Evolutionary conservation across 2,329 filamentous ascomycete genomes (phyloP).

Genomic region (Colletotrichum kahawae): DNA sequence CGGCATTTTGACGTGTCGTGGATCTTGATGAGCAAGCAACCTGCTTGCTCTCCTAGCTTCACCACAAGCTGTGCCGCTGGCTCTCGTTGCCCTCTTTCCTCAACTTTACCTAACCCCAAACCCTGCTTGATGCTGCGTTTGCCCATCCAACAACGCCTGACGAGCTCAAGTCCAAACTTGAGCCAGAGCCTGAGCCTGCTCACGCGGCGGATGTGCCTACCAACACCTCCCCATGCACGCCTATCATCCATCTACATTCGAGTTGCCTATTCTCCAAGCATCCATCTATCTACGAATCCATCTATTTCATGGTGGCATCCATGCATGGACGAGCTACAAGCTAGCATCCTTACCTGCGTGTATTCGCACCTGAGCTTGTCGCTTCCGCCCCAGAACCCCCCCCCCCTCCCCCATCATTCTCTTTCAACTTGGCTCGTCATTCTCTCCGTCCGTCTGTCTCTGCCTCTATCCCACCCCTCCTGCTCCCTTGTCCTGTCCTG

Average conservation of each 20-base stretch:
- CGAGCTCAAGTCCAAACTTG: neutral
- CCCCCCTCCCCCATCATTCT: neutral
- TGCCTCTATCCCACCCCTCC: neutral
- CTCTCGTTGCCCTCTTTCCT: neutral
- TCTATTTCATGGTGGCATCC: neutral
- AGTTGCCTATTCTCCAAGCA: neutral
- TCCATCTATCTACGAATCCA: neutral
- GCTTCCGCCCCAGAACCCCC: neutral
- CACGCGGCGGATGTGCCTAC: neutral
- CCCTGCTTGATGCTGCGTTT: neutral
- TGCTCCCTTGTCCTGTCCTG: neutral
- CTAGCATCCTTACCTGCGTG: neutral
- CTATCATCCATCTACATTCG: neutral
- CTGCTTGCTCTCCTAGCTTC: neutral
- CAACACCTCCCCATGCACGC: neutral
- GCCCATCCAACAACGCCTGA: neutral
- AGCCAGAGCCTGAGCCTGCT: neutral
- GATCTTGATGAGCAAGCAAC: neutral
- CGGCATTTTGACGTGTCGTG: neutral
- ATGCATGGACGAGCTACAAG: neutral
- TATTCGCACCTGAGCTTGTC: neutral
- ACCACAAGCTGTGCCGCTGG: neutral
- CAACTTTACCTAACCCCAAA: neutral
- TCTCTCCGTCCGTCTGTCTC: constrained; percentile 5
- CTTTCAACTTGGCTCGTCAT: constrained; percentile 23